These are phyloP conservation scores for Pseudoscleropodium purum DNA, from an alignment of 225 moss, liverwort and hornwort species.

Conservation along the genomic window DNA sequence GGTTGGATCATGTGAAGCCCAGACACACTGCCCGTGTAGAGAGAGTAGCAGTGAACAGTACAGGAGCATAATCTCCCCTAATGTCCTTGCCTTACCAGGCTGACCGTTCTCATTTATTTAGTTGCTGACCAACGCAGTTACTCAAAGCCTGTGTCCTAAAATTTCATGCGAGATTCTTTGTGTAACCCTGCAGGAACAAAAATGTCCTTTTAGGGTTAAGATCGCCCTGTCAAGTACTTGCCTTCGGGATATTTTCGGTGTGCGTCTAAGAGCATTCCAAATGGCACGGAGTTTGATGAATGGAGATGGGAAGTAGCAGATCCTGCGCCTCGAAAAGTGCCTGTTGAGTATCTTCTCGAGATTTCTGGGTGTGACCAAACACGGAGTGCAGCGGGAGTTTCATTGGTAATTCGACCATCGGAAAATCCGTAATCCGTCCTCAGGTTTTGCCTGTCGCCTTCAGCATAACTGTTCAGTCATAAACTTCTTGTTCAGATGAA, in stretches of 20 bases:
- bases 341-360: conserved; percentile 19
- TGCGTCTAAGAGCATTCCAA: not conserved
- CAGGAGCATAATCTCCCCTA: not conserved
- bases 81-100: not conserved
- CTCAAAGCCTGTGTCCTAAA: not conserved
- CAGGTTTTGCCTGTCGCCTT: not conserved
- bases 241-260: not conserved
- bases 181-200: not conserved
- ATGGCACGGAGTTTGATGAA: not conserved
- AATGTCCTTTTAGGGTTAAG: not conserved
- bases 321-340: conserved; percentile 1
- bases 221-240: conserved; percentile 4
- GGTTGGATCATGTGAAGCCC: not conserved
- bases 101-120: not conserved
- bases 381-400: not conserved
- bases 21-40: not conserved
- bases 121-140: too few species aligned
- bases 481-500: not conserved
- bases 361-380: conserved; percentile 23
- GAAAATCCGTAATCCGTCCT: not conserved
- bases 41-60: not conserved
- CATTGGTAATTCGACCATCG: not conserved
- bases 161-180: not conserved
- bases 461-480: conserved; percentile 2
- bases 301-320: conserved; percentile 10